phyloP scores from a whole-genome alignment of 352 stramenopile species.

The Plasmopara halstedii region DNA sequence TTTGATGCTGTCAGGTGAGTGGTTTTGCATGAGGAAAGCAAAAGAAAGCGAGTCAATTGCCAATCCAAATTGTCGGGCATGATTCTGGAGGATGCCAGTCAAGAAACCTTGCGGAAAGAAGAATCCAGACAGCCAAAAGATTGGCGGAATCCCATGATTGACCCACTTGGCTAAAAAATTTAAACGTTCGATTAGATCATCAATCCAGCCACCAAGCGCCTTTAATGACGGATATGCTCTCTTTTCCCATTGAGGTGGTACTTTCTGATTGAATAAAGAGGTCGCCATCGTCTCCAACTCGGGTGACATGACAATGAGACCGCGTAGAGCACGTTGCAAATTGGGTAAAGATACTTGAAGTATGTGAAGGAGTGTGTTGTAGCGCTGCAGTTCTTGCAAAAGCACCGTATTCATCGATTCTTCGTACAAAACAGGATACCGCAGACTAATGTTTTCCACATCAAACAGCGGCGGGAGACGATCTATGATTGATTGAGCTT shows the following conservation, averaged over 20 bases:
- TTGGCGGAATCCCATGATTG: conserved; percentile 55
- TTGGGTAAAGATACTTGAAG: conserved; percentile 61
- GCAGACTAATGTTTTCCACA: conserved; percentile 64
- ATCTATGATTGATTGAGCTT: conserved; percentile 59
- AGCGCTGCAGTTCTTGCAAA: conserved; percentile 79
- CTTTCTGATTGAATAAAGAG: conserved; percentile 83
- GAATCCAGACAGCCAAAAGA: conserved; percentile 89
- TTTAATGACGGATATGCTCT: conserved; percentile 90
- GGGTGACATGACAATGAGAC: conserved; percentile 80
- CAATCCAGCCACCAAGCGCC: conserved; percentile 80
- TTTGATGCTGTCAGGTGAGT: conserved; percentile 46
- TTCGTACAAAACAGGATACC: conserved; percentile 87
- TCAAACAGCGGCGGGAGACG: conserved; percentile 62
- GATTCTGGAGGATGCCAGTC: conserved; percentile 90
- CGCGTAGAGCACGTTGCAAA: conserved; percentile 66
- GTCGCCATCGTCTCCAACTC: conserved; percentile 85
- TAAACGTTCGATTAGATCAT: conserved; percentile 78
- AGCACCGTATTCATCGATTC: conserved; percentile 96
- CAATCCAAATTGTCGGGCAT: conserved; percentile 80
- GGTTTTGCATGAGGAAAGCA: conserved; percentile 73
- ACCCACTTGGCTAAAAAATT: conserved; percentile 72
- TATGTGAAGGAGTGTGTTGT: conserved; percentile 68
- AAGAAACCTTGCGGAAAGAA: conserved; percentile 91
- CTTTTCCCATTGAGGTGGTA: conserved; percentile 81
- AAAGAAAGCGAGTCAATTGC: conserved; percentile 91